A percentile compares a stretch with the other conserved stretches of the same genome.
Evolutionary conservation across 495 filamentous ascomycete genomes (phyloP).

Genomic region (Penicillium longicatenatum): DNA sequence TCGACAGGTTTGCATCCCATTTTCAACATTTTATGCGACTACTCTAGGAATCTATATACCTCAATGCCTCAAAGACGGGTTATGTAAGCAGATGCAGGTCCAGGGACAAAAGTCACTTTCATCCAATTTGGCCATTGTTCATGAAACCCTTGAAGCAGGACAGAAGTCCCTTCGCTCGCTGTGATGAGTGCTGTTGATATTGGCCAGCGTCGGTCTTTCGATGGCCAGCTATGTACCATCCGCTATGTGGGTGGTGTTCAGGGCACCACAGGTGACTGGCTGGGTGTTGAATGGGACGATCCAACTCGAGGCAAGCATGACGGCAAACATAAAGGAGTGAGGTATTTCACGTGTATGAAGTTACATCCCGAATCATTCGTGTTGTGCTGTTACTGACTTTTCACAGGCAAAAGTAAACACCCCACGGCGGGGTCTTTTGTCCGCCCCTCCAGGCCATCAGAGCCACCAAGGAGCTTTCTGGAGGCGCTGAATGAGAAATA

Average conservation of each 20-base stretch:
- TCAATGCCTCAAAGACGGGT: conserved; percentile 13
- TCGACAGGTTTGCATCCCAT: too few relatives aligned
- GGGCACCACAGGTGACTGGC: conserved; percentile 79
- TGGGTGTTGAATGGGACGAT: conserved; percentile 98
- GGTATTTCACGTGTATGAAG: conserved; percentile 78
- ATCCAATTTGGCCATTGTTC: neutral
- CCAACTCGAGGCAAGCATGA: conserved; percentile 82
- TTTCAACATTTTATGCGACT: too few relatives aligned
- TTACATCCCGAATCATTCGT: neutral
- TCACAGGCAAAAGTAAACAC: conserved; percentile 63
- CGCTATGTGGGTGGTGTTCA: conserved; percentile 77
- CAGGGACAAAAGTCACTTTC: neutral
- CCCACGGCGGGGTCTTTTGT: conserved; percentile 82
- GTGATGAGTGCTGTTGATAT: conserved; percentile 19
- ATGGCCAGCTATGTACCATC: conserved; percentile 75
- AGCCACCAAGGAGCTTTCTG: conserved; percentile 69
- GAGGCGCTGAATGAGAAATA: conserved; percentile 85
- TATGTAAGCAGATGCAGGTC: conserved; percentile 29
- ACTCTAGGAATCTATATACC: too few relatives aligned
- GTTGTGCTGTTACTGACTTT: neutral
- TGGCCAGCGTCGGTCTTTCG: conserved; percentile 73
- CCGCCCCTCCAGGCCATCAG: conserved; percentile 69
- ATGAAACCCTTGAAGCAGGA: neutral
- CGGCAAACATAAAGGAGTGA: conserved; percentile 73
- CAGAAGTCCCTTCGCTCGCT: neutral